A percentile compares a stretch with the other conserved stretches of the same genome.
Evolutionary conservation across 768 basidiomycete species (phyloP).

Genomic region (Calocera viscosa): DNA sequence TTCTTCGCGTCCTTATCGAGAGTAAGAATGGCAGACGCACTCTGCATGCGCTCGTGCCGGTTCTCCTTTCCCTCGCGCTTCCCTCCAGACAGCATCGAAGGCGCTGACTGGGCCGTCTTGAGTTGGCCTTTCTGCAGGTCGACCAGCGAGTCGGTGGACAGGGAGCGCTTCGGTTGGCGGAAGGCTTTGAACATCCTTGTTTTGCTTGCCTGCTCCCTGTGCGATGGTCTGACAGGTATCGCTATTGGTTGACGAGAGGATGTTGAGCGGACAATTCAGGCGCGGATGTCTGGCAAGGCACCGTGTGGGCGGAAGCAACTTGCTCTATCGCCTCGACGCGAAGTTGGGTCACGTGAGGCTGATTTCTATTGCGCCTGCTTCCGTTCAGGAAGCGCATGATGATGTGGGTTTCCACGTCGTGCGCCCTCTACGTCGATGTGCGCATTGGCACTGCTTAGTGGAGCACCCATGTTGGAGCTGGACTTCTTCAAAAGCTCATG

Average conservation of each 20-base stretch:
- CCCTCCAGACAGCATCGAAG: background rate
- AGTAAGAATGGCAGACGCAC: background rate
- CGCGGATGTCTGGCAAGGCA: background rate
- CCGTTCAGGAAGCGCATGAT: too few relatives aligned
- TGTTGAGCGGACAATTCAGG: background rate
- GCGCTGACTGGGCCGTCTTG: background rate
- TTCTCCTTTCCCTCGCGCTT: background rate
- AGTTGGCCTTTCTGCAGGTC: background rate
- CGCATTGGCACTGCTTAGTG: too few relatives aligned
- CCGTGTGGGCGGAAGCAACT: too few relatives aligned
- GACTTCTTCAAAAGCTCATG: too few relatives aligned
- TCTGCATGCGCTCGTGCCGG: background rate
- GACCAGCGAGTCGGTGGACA: background rate
- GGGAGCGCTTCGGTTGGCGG: background rate
- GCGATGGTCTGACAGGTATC: too few relatives aligned
- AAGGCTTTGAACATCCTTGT: background rate
- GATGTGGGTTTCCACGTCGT: too few relatives aligned
- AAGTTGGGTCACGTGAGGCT: background rate
- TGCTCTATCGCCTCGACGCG: background rate
- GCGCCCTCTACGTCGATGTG: too few relatives aligned
- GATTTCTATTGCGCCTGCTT: background rate
- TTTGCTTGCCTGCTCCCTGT: background rate
- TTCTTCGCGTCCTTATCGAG: background rate
- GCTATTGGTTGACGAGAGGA: background rate
- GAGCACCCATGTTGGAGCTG: too few relatives aligned